Percentiles rank a stretch among this genome's conserved stretches.
These are phyloP conservation scores for Podaxis sp. DNA, from an alignment of 768 basidiomycete genomes.

Conservation along the genomic window DNA sequence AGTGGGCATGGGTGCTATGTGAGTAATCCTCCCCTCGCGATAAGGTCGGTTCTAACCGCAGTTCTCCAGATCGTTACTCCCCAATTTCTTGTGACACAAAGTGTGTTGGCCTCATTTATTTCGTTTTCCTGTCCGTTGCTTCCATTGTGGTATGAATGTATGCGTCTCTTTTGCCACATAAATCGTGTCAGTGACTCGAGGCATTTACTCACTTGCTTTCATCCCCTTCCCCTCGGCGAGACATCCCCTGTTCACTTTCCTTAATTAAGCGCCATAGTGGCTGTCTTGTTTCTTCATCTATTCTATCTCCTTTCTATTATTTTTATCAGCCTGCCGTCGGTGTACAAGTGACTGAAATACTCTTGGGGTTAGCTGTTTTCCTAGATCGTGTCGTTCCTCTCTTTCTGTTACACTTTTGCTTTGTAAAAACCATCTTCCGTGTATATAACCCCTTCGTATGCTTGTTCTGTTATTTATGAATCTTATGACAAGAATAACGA, in stretches of 20 bases:
- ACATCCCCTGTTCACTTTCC: slow-evolving; percentile 16
- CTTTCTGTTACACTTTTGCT: neutral
- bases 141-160: slow-evolving; percentile 8
- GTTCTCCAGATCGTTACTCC: slow-evolving; percentile 49
- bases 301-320: slow-evolving; percentile 11
- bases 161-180: slow-evolving; percentile 1
- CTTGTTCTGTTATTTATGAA: slow-evolving; percentile 2
- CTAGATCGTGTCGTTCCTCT: slow-evolving; percentile 1
- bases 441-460: neutral
- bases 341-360: slow-evolving; percentile 6
- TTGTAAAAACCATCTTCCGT: slow-evolving; percentile 6
- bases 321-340: slow-evolving; percentile 13
- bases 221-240: slow-evolving; percentile 19
- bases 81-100: slow-evolving; percentile 54
- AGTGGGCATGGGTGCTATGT: slow-evolving; percentile 80
- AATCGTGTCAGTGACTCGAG: neutral
- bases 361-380: slow-evolving; percentile 12
- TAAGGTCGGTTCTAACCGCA: slow-evolving; percentile 9
- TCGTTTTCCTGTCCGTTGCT: slow-evolving; percentile 16
- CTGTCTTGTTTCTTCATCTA: slow-evolving; percentile 8
- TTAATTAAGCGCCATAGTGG: neutral
- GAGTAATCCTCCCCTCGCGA: slow-evolving; percentile 32
- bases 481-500: slow-evolving; percentile 2
- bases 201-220: neutral
- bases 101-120: slow-evolving; percentile 16